Evolutionary conservation across 2,329 filamentous ascomycete genomes (phyloP).

Genomic region (Pestalotiopsis fici): DNA sequence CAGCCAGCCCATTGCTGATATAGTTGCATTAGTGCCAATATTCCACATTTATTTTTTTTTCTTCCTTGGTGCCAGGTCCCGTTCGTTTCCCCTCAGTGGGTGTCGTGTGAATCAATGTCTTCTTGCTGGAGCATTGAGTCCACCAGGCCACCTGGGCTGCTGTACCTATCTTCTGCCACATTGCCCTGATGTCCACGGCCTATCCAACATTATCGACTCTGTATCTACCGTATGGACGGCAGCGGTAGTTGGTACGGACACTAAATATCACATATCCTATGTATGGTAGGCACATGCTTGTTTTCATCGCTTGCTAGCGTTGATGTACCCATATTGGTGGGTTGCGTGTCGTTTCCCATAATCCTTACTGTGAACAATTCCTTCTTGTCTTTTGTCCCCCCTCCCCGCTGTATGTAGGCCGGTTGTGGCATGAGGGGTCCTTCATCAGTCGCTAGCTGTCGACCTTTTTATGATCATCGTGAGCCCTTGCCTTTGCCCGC

Average conservation of each 20-base stretch:
- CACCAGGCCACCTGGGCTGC: not conserved
- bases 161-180: not conserved
- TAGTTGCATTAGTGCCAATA: slow-evolving; percentile 12
- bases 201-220: not conserved
- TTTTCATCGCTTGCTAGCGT: not conserved
- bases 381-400: not conserved
- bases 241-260: not conserved
- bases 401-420: not conserved
- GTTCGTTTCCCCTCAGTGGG: not conserved
- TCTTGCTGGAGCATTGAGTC: not conserved
- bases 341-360: not conserved
- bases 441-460: not conserved
- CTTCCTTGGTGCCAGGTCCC: not conserved
- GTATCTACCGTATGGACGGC: not conserved
- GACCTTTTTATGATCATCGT: slow-evolving; percentile 5
- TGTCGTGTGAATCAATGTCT: not conserved
- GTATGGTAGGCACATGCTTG: not conserved
- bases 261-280: not conserved
- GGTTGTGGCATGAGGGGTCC: not conserved
- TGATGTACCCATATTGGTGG: not conserved
- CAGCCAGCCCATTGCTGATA: slow-evolving; percentile 10
- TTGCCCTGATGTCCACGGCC: not conserved
- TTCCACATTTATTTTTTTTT: slow-evolving; percentile 9
- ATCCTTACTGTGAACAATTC: not conserved
- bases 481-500: not conserved